A percentile compares a stretch with the other conserved stretches of the same genome.
Evolutionary conservation across 2,329 filamentous ascomycete species (phyloP).

Genomic region (Lasiodiplodia theobromae): DNA sequence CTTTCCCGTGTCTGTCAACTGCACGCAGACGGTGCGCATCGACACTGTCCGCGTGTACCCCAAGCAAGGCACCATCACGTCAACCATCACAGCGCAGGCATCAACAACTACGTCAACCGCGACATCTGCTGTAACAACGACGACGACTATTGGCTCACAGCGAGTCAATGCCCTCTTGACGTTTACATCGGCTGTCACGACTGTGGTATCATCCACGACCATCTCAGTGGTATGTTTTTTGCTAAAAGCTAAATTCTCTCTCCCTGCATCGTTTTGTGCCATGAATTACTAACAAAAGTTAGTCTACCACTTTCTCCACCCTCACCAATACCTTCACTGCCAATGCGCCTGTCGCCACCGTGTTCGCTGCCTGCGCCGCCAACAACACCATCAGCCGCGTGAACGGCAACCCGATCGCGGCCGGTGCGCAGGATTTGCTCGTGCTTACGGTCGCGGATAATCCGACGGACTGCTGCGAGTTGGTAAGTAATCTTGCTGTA

Average conservation of each 20-base stretch:
- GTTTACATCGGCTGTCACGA: background rate
- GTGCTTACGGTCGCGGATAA: background rate
- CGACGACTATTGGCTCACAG: background rate
- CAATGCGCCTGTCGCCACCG: background rate
- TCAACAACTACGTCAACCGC: background rate
- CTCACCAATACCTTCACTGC: constrained; percentile 8
- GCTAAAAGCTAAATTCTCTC: background rate
- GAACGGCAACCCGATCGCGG: background rate
- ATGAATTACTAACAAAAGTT: background rate
- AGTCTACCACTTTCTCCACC: constrained; percentile 17
- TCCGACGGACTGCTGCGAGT: background rate
- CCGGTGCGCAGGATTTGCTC: constrained; percentile 1
- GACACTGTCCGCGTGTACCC: background rate
- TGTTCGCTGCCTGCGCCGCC: background rate
- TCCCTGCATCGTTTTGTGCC: background rate
- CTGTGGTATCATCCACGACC: background rate
- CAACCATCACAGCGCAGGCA: constrained; percentile 6
- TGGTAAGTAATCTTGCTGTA: background rate
- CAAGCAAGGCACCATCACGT: background rate
- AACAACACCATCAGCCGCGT: constrained; percentile 9
- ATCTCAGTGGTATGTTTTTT: background rate
- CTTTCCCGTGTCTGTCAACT: background rate
- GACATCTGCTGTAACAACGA: background rate
- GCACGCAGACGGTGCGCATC: background rate
- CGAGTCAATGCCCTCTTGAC: background rate